Evolutionary conservation across 768 basidiomycete species (phyloP).

Genomic region (Naematelia encephala): DNA sequence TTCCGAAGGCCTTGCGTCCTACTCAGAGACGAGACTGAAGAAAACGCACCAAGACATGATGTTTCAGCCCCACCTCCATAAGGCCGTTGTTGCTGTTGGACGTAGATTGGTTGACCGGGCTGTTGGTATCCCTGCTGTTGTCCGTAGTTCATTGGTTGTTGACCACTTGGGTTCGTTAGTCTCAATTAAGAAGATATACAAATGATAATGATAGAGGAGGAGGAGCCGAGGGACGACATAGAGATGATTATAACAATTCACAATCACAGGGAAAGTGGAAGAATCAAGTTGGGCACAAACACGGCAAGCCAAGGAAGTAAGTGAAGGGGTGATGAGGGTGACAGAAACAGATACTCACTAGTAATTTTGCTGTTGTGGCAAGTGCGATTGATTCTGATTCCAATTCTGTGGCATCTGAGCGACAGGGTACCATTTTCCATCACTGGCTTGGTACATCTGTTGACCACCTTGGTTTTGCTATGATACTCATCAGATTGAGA

Average conservation of each 20-base stretch:
- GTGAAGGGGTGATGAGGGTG: neutral
- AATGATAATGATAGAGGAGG: neutral
- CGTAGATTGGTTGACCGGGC: neutral
- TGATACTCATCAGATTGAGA: no score
- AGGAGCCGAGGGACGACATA: no score
- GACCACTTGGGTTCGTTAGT: neutral
- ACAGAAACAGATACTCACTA: neutral
- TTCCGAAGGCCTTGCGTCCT: no score
- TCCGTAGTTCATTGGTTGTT: slow-evolving; percentile 1
- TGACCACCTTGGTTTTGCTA: neutral
- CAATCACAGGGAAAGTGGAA: no score
- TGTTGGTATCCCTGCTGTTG: neutral
- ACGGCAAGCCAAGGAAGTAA: neutral
- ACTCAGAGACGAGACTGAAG: no score
- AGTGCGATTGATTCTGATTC: slow-evolving; percentile 2
- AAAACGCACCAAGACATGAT: neutral
- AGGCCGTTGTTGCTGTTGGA: neutral
- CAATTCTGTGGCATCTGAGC: slow-evolving; percentile 9
- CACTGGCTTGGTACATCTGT: slow-evolving; percentile 8
- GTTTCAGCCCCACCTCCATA: neutral
- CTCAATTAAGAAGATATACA: no score
- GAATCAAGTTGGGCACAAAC: no score
- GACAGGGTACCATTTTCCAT: slow-evolving; percentile 6
- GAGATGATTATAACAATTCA: no score
- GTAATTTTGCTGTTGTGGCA: neutral